Base-by-base conservation (phyloP, 768 basidiomycete species). In the Termitomyces sp. region DNA sequence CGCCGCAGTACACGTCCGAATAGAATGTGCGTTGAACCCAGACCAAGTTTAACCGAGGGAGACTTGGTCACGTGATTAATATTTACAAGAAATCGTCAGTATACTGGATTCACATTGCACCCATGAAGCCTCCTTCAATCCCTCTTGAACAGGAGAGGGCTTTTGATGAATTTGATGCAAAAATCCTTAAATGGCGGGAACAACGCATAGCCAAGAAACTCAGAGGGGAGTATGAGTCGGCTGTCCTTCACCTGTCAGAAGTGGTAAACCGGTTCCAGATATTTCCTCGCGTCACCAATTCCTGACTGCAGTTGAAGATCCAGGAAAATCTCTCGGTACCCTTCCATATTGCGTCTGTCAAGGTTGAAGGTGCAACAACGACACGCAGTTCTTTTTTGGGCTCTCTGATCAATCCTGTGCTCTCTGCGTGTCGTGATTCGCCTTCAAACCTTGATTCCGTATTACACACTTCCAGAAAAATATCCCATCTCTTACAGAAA, bases 311-410 rank as follows among this genome's bases (percentile, higher is more conserved):
- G 32, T 42, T 34, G 54, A 21, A 93, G 91, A 79, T 93, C 26
- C 78, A 83, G 58, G 73, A 71, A 19, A 93, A 88, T 62, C 70
- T 90, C 46, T 73, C 84, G 15, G 77, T 85, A 0, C 85, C 85
- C 0, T 69, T 90, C 47, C 76, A 78, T 38, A 77, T 99, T 47
- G 81, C 85, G 14, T 77, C 89, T 1, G 85, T 99, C 17, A 88
- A 88, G 57, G 79, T 98, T 14, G 82, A 89, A 60, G 93, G 93
- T 53, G 85, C 91, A 1, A 68, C 71, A 3, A 70, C 77, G 28
- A 97, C 95, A 0, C 81, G 94, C 15, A 72, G 80, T 30, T 82
- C 88, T 0, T 98, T 98, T 74, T 81, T 99, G 34, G 78, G 74
- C n/a, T 87, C 79, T 51, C 74, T 98, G 60, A 78, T 97, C 51